Percentiles rank a stretch among this genome's conserved stretches.
Evolutionary conservation across 371 early-diverging fungal species (phyloP).

Genomic region (Mucor indicus): DNA sequence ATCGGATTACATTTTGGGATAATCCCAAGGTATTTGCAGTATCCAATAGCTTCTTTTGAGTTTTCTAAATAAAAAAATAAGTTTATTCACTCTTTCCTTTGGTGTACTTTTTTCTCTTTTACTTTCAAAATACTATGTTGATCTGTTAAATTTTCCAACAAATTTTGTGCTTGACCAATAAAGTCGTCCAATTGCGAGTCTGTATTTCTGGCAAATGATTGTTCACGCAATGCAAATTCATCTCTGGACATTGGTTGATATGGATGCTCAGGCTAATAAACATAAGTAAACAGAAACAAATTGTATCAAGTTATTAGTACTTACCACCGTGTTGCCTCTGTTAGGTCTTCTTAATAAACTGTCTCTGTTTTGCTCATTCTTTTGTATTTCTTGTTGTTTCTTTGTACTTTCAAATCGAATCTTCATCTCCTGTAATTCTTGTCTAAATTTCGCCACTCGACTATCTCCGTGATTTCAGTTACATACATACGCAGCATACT

Average conservation of each 20-base stretch:
- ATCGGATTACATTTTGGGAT: conserved; percentile 78
- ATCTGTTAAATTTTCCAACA: conserved; percentile 71
- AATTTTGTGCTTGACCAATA: conserved; percentile 66
- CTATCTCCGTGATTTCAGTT: too few species aligned
- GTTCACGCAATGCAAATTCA: conserved; percentile 42
- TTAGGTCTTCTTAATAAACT: conserved; percentile 45
- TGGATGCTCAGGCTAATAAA: conserved; percentile 45
- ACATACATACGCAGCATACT: too few species aligned
- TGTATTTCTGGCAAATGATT: conserved; percentile 52
- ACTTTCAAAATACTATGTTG: conserved; percentile 81
- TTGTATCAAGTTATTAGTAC: background rate
- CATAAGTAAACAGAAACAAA: background rate
- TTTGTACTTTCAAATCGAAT: conserved; percentile 54
- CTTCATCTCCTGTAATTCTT: conserved; percentile 57
- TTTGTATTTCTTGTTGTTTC: conserved; percentile 49
- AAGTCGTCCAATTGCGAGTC: conserved; percentile 70
- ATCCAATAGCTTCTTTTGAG: conserved; percentile 77
- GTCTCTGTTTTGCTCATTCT: conserved; percentile 47
- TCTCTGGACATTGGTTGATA: conserved; percentile 40
- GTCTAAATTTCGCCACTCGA: conserved; percentile 63
- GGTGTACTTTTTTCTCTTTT: conserved; percentile 4
- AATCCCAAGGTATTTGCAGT: conserved; percentile 80
- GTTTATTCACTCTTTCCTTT: background rate
- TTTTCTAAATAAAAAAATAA: conserved; percentile 39
- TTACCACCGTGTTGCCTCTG: conserved; percentile 10